A percentile compares a stretch with the other conserved stretches of the same genome.
Evolutionary conservation across 2,329 filamentous ascomycete genomes (phyloP).

Genomic region (Pseudogymnoascus sp.): DNA sequence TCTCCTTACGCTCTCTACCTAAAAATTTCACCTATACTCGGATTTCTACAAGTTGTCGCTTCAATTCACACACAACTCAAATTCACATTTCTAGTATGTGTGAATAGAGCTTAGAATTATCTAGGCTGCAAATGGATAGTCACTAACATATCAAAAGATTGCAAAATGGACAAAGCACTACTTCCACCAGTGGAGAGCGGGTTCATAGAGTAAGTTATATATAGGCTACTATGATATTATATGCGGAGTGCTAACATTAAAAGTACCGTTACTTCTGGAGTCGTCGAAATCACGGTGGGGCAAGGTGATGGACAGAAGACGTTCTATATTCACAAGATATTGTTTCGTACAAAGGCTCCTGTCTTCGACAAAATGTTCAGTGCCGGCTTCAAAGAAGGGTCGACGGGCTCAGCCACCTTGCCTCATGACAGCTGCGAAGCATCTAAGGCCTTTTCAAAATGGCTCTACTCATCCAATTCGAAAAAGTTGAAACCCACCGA

Average conservation of each 20-base stretch:
- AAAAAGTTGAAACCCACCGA: no score
- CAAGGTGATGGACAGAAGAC: neutral
- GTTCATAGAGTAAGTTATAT: neutral
- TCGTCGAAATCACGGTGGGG: neutral
- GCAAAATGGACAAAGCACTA: neutral
- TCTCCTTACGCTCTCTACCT: no score
- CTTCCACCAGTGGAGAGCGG: neutral
- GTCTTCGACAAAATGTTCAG: neutral
- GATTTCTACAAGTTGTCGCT: neutral
- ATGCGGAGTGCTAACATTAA: neutral
- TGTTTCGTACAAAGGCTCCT: neutral
- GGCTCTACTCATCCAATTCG: no score
- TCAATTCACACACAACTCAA: neutral
- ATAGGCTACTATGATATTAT: no score
- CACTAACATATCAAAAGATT: neutral
- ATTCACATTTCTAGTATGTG: neutral
- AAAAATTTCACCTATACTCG: neutral
- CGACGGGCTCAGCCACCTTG: rapidly evolving
- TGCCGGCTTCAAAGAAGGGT: neutral
- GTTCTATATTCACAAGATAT: neutral
- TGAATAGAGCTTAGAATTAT: neutral
- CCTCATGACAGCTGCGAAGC: neutral
- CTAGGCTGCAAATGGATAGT: neutral
- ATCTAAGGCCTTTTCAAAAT: neutral
- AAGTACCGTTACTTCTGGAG: neutral